Conservation (phyloP, 768 basidiomycete genomes). For the Mrakia hoshinonis region DNA sequence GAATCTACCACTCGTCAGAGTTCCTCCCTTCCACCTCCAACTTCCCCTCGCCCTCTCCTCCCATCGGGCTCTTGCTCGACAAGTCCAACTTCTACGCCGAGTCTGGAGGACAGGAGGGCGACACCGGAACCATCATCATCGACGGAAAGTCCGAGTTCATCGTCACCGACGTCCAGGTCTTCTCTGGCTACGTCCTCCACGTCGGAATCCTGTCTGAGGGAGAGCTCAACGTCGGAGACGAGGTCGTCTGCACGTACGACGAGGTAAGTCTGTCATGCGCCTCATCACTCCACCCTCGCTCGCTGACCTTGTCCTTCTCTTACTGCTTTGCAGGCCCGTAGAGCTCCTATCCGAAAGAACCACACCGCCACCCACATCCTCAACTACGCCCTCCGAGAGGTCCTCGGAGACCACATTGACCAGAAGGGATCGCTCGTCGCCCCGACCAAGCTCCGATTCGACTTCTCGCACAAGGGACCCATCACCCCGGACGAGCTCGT, state of each 20-base stretch:
- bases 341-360: conserved; percentile 93
- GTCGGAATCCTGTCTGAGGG: conserved; percentile 87
- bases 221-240: conserved; percentile 62
- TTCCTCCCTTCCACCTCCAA: conserved; percentile 58
- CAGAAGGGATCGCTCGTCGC: conserved; percentile 97
- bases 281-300: not conserved
- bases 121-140: conserved; percentile 88
- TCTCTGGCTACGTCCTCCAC: conserved; percentile 91
- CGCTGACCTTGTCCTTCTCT: not conserved
- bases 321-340: conserved; percentile 57
- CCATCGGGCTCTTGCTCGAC: conserved; percentile 82
- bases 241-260: conserved; percentile 83
- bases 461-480: conserved; percentile 91
- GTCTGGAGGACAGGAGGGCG: conserved; percentile 92
- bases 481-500: conserved; percentile 65
- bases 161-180: conserved; percentile 86
- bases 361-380: conserved; percentile 98
- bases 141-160: conserved; percentile 87
- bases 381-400: conserved; percentile 84
- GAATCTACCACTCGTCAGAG: conserved; percentile 70
- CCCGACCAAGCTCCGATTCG: conserved; percentile 89
- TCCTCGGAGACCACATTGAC: conserved; percentile 93
- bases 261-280: conserved; percentile 52
- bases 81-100: conserved; percentile 95
- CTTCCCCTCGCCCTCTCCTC: conserved; percentile 46